These are phyloP conservation scores for Aspergillaceae sp. DNA, from an alignment of 2,329 filamentous ascomycete genomes.

Conservation along the genomic window DNA sequence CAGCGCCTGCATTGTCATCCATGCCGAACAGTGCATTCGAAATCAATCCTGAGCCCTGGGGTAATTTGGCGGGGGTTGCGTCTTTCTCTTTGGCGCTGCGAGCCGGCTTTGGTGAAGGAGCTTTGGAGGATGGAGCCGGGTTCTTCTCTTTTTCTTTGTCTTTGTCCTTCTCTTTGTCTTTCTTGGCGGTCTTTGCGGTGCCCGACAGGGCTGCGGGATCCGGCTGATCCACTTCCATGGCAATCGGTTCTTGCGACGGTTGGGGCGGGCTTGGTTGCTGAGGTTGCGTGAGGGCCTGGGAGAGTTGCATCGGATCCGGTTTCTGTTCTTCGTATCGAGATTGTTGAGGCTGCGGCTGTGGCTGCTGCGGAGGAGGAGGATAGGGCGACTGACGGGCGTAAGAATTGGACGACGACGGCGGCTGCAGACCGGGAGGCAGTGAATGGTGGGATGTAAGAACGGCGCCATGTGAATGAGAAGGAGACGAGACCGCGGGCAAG, in stretches of 20 bases:
- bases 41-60: conserved; percentile 55
- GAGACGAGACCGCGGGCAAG: conserved; percentile 15
- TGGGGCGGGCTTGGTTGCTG: conserved; percentile 9
- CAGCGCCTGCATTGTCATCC: conserved; percentile 38
- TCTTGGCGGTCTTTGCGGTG: conserved; percentile 25
- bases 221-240: conserved; percentile 29
- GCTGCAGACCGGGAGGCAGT: conserved; percentile 5
- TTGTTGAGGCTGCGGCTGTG: conserved; percentile 13
- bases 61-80: conserved; percentile 42
- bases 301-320: background rate
- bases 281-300: conserved; percentile 8
- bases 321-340: conserved; percentile 1
- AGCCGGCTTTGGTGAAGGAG: conserved; percentile 47
- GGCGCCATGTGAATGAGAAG: conserved; percentile 9
- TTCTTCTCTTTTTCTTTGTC: conserved; percentile 28
- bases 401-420: conserved; percentile 13
- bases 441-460: conserved; percentile 10
- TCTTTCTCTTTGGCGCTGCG: conserved; percentile 52
- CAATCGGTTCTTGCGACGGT: conserved; percentile 14
- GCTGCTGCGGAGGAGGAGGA: conserved; percentile 15
- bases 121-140: conserved; percentile 42
- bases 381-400: conserved; percentile 18
- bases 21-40: conserved; percentile 54
- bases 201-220: conserved; percentile 9
- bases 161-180: conserved; percentile 31